A percentile compares a stretch with the other conserved stretches of the same genome.
Conservation (phyloP, 2,329 filamentous ascomycete species). For the Ophiostoma sp. region DNA sequence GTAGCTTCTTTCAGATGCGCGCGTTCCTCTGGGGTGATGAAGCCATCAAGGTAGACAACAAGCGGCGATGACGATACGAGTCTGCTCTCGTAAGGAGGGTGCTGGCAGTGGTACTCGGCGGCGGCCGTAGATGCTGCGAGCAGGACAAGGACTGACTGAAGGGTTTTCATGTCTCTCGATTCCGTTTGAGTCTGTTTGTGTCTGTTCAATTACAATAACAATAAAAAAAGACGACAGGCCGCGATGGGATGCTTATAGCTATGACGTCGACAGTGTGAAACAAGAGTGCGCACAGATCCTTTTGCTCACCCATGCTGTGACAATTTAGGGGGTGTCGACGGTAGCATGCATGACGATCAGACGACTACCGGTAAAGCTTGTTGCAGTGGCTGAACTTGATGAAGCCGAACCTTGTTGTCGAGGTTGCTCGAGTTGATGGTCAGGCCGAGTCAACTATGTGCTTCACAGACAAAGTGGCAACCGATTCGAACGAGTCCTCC, state of each 20-base stretch:
- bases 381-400: too few relatives aligned
- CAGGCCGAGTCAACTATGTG: background rate
- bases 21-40: slow-evolving; percentile 41
- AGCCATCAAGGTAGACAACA: slow-evolving; percentile 46
- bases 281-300: background rate
- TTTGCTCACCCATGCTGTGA: background rate
- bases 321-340: background rate
- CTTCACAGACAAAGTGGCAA: background rate
- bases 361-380: background rate
- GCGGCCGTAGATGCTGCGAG: background rate
- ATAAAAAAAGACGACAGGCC: background rate
- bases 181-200: too few relatives aligned
- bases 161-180: background rate
- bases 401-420: background rate
- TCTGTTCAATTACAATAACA: background rate
- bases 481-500: background rate
- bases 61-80: slow-evolving; percentile 46
- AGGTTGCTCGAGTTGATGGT: background rate
- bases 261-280: slow-evolving; percentile 1
- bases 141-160: background rate
- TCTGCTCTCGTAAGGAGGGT: slow-evolving; percentile 39
- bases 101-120: background rate
- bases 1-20: slow-evolving; percentile 41
- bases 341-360: slow-evolving; percentile 1
- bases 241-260: background rate